Percentiles rank a stretch among this genome's conserved stretches.
phyloP scores from a whole-genome alignment of 345 rosid genomes.

The Acer yangbiense region DNA sequence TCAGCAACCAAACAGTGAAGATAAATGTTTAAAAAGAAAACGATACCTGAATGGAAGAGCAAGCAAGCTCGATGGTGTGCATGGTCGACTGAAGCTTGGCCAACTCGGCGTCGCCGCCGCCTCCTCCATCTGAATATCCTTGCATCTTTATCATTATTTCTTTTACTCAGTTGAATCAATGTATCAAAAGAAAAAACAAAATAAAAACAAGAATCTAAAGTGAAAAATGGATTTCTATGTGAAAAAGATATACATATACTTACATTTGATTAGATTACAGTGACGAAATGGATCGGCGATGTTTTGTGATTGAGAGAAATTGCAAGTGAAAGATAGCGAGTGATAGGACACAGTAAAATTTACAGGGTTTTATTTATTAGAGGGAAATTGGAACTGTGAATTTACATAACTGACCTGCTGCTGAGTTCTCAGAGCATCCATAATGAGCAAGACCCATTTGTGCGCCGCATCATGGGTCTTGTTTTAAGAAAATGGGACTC shows the following conservation, averaged over 20 bases:
- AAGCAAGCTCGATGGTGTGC: conserved; percentile 95
- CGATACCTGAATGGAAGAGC: conserved; percentile 83
- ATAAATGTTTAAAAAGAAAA: background rate
- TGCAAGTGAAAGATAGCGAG: background rate
- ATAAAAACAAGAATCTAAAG: background rate
- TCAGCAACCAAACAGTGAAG: conserved; percentile 15
- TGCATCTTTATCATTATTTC: conserved; percentile 37
- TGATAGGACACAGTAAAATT: background rate
- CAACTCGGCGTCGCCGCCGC: conserved; percentile 49
- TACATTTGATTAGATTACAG: background rate
- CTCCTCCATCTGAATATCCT: conserved; percentile 48
- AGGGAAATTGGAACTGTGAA: no score
- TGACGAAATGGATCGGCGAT: background rate
- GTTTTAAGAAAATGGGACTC: no score
- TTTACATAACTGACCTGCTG: no score
- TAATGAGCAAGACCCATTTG: no score
- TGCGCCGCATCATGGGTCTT: no score
- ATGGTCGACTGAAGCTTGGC: conserved; percentile 79
- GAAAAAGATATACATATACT: background rate
- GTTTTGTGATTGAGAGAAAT: background rate
- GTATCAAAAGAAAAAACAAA: background rate
- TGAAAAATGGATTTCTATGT: background rate
- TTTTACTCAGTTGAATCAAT: conserved; percentile 8
- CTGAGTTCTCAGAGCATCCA: no score
- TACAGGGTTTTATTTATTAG: no score